These are phyloP conservation scores for Paxillus involutus DNA, from an alignment of 768 basidiomycete species.

Conservation along the genomic window DNA sequence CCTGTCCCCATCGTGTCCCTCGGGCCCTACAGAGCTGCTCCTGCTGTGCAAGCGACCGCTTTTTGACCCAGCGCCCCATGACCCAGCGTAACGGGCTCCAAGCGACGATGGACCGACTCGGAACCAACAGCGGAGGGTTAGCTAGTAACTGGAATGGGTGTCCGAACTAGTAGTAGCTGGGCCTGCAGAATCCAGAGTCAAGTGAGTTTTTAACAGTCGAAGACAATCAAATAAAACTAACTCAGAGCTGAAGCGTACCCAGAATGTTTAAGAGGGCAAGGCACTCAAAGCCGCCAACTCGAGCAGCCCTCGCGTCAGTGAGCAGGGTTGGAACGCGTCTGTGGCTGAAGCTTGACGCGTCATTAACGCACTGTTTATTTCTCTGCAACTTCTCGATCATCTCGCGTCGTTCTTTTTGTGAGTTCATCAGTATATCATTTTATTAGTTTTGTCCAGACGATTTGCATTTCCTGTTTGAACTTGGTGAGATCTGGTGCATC, in stretches of 20 bases:
- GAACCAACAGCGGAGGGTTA: too few relatives aligned
- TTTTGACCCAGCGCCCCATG: neutral
- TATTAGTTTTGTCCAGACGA: neutral
- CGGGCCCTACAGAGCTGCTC: neutral
- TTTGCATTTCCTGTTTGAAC: neutral
- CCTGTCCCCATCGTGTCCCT: neutral
- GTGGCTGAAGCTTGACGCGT: neutral
- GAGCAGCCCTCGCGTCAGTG: too few relatives aligned
- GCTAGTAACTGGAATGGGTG: too few relatives aligned
- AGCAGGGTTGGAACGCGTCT: neutral
- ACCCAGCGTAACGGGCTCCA: neutral
- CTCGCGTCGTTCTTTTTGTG: neutral
- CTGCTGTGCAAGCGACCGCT: neutral
- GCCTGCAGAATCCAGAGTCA: too few relatives aligned
- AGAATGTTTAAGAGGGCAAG: too few relatives aligned
- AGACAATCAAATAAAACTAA: too few relatives aligned
- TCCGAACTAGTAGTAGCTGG: too few relatives aligned
- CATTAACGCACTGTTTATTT: neutral
- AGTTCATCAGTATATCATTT: neutral
- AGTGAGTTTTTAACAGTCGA: too few relatives aligned
- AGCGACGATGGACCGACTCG: too few relatives aligned
- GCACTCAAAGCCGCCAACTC: too few relatives aligned
- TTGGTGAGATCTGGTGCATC: neutral
- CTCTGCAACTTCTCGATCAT: neutral
- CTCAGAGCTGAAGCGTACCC: neutral